Base-by-base conservation (phyloP, 1,284 basidiomycete genomes). In the Leccinum angustisporum region DNA sequence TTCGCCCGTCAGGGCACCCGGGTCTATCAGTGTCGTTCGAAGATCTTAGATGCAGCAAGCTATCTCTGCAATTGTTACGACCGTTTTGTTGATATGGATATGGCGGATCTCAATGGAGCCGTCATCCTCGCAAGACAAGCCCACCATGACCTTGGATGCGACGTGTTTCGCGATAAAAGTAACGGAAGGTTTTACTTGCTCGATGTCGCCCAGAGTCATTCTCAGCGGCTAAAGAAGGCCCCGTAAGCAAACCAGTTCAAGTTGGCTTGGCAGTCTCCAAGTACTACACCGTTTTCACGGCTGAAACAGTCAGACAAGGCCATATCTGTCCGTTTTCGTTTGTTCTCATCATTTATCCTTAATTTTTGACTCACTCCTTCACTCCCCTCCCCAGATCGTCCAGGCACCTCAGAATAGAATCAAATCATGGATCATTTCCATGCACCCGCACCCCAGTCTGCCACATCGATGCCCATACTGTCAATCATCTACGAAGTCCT, bases 401-500 rank as follows among this genome's bases (percentile, higher is more conserved):
- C 38, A 57, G 31, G 21, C 56, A 56, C 18, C 34, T 36, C 36
- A 55, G 43, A 54, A 27, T 27, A 5, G 27, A 27, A 27, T 27
- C 27, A 6, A 27, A 27, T 27, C 27, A 27, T 27, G 27, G 27
- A 27, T 27, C 27, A 27, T 27, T 27, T 27, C 27, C 27, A 54
- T 11, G 62, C 66, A 5, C 68, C 71, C 11, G 61, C 66, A 4
- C 71, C 71, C 2, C 66, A 65, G 13, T 56, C 69, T 53, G 51
- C 50, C 13, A 25, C 63, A 48, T 64, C 61, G 36, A 21, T 69
- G 8, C 10, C 40, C 69, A 36, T 72, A 56, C 60, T 61, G 61
- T 10, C 66, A 58, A 51, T 60, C 68, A 62, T 65, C 36, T 74
- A 72, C 46, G 77, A 82, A 61, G 79, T 79, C 30, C 84, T 81